Evolutionary conservation across 2,329 filamentous ascomycete species (phyloP).

Genomic region (Fusarium sp.): DNA sequence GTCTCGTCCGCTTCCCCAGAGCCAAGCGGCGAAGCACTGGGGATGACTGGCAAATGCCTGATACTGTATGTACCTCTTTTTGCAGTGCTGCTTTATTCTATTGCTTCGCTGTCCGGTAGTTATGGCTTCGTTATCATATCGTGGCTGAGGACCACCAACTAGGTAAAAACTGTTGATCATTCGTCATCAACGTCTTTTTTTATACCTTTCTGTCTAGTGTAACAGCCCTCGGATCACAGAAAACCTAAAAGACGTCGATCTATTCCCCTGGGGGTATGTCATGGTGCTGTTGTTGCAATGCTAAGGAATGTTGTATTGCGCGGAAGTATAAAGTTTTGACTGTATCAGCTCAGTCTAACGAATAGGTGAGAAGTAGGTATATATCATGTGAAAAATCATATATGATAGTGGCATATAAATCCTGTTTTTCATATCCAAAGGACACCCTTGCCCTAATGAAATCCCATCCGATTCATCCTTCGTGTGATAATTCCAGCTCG

Average conservation of each 20-base stretch:
- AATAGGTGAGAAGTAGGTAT: constrained; percentile 3
- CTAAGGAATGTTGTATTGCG: constrained; percentile 31
- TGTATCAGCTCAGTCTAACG: constrained; percentile 19
- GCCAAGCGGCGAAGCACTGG: constrained; percentile 21
- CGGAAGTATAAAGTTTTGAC: constrained; percentile 27
- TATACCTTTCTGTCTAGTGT: neutral
- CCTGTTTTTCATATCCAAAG: constrained; percentile 9
- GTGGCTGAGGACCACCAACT: neutral
- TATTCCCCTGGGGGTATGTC: neutral
- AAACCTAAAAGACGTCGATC: constrained; percentile 11
- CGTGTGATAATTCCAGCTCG: constrained; percentile 10
- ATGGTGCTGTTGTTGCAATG: constrained; percentile 3
- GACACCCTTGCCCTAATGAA: constrained; percentile 2
- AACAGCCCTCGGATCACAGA: neutral
- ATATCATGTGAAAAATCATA: constrained; percentile 6
- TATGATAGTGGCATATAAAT: constrained; percentile 7
- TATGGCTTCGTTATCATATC: neutral
- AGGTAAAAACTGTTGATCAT: neutral
- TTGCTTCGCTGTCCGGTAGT: neutral
- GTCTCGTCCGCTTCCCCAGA: constrained; percentile 21
- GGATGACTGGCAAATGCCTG: constrained; percentile 26
- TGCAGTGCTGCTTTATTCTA: neutral
- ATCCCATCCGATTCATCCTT: constrained; percentile 15
- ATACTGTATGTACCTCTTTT: constrained; percentile 15
- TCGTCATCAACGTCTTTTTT: constrained; percentile 14